These are phyloP conservation scores for Claviceps purpurea DNA, from an alignment of 2,329 filamentous ascomycete genomes.

Conservation along the genomic window DNA sequence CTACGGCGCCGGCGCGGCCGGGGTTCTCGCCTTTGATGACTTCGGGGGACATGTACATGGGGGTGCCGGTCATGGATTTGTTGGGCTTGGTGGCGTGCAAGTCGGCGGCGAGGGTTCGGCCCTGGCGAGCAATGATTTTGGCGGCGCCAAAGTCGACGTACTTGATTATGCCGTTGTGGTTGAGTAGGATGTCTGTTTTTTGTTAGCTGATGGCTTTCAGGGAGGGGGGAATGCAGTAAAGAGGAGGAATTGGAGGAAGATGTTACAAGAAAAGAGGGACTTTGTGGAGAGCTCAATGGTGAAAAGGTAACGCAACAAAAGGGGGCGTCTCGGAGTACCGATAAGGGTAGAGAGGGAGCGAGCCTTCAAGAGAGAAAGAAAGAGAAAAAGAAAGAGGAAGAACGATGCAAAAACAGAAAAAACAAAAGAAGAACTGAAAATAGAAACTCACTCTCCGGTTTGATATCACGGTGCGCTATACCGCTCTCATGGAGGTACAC, in stretches of 20 bases:
- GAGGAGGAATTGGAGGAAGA: background rate
- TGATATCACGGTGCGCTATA: conserved; percentile 94
- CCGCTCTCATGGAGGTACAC: conserved; percentile 84
- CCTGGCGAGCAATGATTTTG: conserved; percentile 90
- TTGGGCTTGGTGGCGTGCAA: conserved; percentile 52
- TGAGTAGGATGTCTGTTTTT: conserved; percentile 69
- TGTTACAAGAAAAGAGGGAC: background rate
- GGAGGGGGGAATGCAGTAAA: background rate
- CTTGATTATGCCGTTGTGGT: conserved; percentile 97
- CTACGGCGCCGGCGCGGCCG: conserved; percentile 73
- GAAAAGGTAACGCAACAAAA: background rate
- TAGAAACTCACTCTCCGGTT: conserved; percentile 71
- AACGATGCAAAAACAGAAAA: background rate
- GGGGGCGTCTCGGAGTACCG: background rate
- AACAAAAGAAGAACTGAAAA: background rate
- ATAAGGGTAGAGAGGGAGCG: background rate
- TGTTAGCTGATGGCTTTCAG: conserved; percentile 3
- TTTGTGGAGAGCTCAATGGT: no score
- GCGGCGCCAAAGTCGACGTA: conserved; percentile 98
- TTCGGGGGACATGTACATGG: conserved; percentile 99
- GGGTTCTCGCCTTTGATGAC: conserved; percentile 83
- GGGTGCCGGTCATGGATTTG: conserved; percentile 91
- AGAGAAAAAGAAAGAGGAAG: background rate
- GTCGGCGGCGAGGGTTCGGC: conserved; percentile 62
- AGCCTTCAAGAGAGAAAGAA: background rate